A percentile compares a stretch with the other conserved stretches of the same genome.
Conservation (phyloP, 768 basidiomycete genomes). For the Paxillus involutus region DNA sequence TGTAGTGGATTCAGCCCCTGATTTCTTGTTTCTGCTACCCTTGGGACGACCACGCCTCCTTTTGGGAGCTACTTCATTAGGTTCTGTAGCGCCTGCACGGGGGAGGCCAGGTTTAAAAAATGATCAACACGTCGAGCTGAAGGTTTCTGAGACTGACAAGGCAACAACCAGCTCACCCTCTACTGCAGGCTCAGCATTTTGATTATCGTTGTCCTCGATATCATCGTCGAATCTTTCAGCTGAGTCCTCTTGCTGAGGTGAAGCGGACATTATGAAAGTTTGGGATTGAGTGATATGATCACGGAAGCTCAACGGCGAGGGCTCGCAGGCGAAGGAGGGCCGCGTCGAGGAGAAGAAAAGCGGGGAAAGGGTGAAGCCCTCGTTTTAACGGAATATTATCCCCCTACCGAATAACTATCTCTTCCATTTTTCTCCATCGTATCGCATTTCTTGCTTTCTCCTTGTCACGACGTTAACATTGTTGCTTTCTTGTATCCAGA, state of each 20-base stretch:
- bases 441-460: conserved; percentile 29
- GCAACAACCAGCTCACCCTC: conserved; percentile 27
- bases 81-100: conserved; percentile 39
- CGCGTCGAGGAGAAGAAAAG: conserved; percentile 64
- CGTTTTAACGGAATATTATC: conserved; percentile 75
- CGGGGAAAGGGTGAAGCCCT: conserved; percentile 64
- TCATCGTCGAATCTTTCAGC: conserved; percentile 62
- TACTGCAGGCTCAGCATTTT: conserved; percentile 27
- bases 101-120: conserved; percentile 21
- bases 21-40: conserved; percentile 79
- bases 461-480: conserved; percentile 6
- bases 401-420: conserved; percentile 34
- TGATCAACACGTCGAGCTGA: conserved; percentile 10
- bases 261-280: conserved; percentile 55
- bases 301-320: conserved; percentile 23
- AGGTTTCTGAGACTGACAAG: conserved; percentile 11
- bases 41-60: conserved; percentile 87
- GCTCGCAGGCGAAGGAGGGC: conserved; percentile 23
- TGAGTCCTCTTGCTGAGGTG: conserved; percentile 54
- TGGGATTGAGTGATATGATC: conserved; percentile 16
- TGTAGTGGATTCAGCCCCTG: conserved; percentile 33
- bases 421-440: conserved; percentile 23
- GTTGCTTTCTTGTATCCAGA: conserved; percentile 33
- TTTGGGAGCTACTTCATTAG: conserved; percentile 48
- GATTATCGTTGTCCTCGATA: conserved; percentile 50